Evolutionary conservation across 345 rosid genomes (phyloP).

Genomic region (Hirschfeldia incana): DNA sequence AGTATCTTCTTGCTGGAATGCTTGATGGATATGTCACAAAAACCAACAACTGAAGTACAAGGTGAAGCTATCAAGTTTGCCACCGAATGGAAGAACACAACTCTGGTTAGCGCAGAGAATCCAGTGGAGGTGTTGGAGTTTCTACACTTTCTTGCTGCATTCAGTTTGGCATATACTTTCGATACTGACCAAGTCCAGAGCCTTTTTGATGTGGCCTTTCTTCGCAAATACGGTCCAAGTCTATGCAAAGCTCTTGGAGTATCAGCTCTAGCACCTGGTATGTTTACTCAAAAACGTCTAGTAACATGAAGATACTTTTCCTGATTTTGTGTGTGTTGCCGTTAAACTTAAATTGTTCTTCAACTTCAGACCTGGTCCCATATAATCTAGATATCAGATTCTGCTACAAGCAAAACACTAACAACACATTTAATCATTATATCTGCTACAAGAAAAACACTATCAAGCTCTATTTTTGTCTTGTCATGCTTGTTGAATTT

Average conservation of each 20-base stretch:
- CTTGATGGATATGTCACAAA: constrained; percentile 44
- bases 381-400: not conserved
- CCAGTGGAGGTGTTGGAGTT: constrained; percentile 48
- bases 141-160: constrained; percentile 49
- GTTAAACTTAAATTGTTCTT: not conserved
- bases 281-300: constrained; percentile 15
- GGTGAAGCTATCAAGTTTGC: constrained; percentile 49
- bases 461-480: not conserved
- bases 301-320: not conserved
- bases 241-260: constrained; percentile 41
- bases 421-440: too few relatives aligned
- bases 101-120: constrained; percentile 32
- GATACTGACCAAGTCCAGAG: constrained; percentile 32
- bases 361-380: not conserved
- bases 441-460: not conserved
- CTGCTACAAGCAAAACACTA: constrained; percentile 6
- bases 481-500: not conserved
- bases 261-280: constrained; percentile 41
- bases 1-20: constrained; percentile 55
- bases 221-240: constrained; percentile 36
- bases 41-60: constrained; percentile 35
- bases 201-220: constrained; percentile 39
- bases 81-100: constrained; percentile 45
- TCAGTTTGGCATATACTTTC: constrained; percentile 41
- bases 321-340: not conserved